Base-by-base conservation (phyloP, 1,139 yeast species). In the Protomyces pachydermus region DNA sequence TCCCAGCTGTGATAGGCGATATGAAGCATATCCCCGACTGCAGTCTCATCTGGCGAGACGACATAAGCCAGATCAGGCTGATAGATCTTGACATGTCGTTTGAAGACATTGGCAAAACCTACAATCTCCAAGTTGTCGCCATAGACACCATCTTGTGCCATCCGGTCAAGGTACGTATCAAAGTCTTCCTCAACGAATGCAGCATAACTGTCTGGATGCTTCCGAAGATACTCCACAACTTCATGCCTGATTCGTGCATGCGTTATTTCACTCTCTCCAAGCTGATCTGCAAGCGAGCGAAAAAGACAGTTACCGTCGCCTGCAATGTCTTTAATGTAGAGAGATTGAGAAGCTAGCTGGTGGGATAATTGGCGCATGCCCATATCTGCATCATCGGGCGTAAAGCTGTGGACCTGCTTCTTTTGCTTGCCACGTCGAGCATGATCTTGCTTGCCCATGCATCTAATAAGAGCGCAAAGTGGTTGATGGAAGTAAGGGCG, bases 291-390 rank as follows among this genome's bases (percentile, higher is more conserved):
- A 48, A 78, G 66, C 0, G 80, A 75, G n/a, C 80, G 72, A 66
- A 78, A 78, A 35, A 78, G 68, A 66, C 80, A 78, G 71, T 78
- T 78, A 28, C 80, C 80, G 61, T 78, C 80, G 10, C 80, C 80
- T 20, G 71, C 70, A 46, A 76, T 77, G 10, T 74, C 70, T 6
- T 77, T 69, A 1, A 79, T 78, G 67, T 76, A 76, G 8, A 77
- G 70, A 1, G 76, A 77, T 37, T 76, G 70, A 16, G 70, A 66
- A 28, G 68, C 71, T 39, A 77, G 71, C 18, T 76, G 68, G 0
- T 79, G 62, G 45, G 32, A 39, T 20, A 58, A 48, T 16, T 37
- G 55, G 12, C 45, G 42, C 28, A 39, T 53, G 1, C 62, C 62
- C 16, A 37, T 23, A 42, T 58, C 62, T 4, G 56, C 52, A 2